Evolutionary conservation across 78 protist genomes (phyloP), one percentile per base, ranked within the genome.

Genomic region (Speleostelium caveatum): DNA sequence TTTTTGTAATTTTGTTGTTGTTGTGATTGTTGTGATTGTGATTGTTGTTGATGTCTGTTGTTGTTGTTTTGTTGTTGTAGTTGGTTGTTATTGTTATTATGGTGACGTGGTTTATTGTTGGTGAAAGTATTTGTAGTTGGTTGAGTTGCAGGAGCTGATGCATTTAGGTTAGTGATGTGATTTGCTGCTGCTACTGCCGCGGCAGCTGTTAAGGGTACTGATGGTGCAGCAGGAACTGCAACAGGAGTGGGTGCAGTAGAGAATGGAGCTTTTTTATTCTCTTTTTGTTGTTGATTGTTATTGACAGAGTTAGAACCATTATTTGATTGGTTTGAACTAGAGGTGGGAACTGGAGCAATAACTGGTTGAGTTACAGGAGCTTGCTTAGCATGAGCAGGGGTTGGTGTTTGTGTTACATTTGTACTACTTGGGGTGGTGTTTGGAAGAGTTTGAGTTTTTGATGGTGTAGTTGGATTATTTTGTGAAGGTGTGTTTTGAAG

Each of bases 21-120:
- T 0, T 35, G 65, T 32, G 65, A 19, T 67, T 56, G 55, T 39
- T 74, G 67, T 39, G 41, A 67, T 26, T 65, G 60, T 55, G 8
- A 38, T 60, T 75, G 49, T 51, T 62, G 66, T 78, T 78, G 87
- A 56, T 74, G 33, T 33, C 63, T n/a, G 61, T 77, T 77, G 60
- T 66, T 36, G 51, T 67, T 38, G 45, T 66, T 60, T 68, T 45
- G 22, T 69, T 80, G 75, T 41, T 67, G 75, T 22, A 49, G 61
- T 67, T 78, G 62, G 4, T 39, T 60, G 71, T 60, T 35, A 53
- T 51, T 7, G 19, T 58, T 33, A 51, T 36, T 22, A 36, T 33
- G 45, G 42, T 1, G 26, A 10, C n/a, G 85, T 63, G 69, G 86
- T 60, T 22, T 66, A 35, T 33, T 58, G 63, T 6, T 58, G 6